A percentile compares a stretch with the other conserved stretches of the same genome.
phyloP scores from a whole-genome alignment of 805 yeast genomes.

The Yamadazyma paraphyllophila region DNA sequence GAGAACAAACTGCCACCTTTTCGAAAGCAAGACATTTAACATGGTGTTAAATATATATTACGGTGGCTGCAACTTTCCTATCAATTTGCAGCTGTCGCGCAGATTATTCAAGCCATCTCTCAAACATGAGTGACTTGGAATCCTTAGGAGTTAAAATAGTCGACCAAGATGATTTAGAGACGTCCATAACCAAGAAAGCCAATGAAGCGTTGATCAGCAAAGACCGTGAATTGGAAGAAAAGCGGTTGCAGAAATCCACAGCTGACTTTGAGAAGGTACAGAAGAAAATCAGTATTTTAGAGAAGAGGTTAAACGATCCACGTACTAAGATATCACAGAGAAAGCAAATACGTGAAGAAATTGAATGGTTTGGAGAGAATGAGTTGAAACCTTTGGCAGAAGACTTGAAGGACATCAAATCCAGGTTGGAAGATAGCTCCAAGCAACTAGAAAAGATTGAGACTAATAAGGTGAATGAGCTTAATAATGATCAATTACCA shows the following conservation, averaged over 20 bases:
- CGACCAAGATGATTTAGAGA: slow-evolving; percentile 80
- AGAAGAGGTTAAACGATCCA: slow-evolving; percentile 48
- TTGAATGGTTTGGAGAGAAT: slow-evolving; percentile 45
- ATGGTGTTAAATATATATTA: not conserved
- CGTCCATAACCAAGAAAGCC: slow-evolving; percentile 67
- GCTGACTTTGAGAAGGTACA: slow-evolving; percentile 44
- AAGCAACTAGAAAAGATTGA: slow-evolving; percentile 38
- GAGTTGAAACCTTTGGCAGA: slow-evolving; percentile 50
- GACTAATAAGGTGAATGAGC: slow-evolving; percentile 12
- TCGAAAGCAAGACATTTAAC: too few relatives aligned
- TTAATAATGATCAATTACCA: slow-evolving; percentile 41
- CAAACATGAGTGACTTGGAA: slow-evolving; percentile 17
- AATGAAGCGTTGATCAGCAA: slow-evolving; percentile 56
- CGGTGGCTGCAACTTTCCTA: slow-evolving; percentile 3
- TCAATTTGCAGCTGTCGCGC: slow-evolving; percentile 3
- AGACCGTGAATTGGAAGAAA: slow-evolving; percentile 70
- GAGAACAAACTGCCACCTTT: too few relatives aligned
- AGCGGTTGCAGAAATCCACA: slow-evolving; percentile 67
- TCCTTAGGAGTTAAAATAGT: slow-evolving; percentile 50
- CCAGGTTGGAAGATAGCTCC: slow-evolving; percentile 32
- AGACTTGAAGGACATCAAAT: slow-evolving; percentile 31
- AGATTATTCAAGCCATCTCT: not conserved
- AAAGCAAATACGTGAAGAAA: slow-evolving; percentile 52
- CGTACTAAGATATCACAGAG: slow-evolving; percentile 65
- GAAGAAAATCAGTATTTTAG: slow-evolving; percentile 45